These are phyloP conservation scores for Lepidium africanum DNA, from an alignment of 345 rosid genomes.

Conservation along the genomic window DNA sequence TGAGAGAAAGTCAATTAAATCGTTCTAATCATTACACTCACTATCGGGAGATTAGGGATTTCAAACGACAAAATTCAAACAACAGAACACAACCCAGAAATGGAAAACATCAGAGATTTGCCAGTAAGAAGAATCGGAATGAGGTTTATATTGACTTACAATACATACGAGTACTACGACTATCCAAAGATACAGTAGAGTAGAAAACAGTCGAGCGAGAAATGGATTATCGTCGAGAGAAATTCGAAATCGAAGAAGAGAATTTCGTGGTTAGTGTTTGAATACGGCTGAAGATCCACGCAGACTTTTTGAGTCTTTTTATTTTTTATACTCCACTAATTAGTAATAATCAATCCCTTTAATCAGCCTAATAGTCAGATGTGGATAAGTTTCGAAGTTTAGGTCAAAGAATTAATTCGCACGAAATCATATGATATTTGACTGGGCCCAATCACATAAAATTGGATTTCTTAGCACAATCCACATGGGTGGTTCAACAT, in stretches of 20 bases:
- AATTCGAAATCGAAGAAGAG: neutral
- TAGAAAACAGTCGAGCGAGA: neutral
- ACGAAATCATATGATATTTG: neutral
- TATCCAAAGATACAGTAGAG: neutral
- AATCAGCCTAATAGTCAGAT: neutral
- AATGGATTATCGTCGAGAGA: neutral
- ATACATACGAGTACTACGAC: neutral
- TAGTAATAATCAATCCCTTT: neutral
- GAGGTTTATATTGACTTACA: neutral
- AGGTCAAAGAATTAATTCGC: conserved; percentile 3
- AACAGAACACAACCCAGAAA: neutral
- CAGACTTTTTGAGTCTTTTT: conserved; percentile 1
- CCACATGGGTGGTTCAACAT: neutral
- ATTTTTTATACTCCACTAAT: neutral
- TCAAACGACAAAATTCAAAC: neutral
- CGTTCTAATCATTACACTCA: neutral
- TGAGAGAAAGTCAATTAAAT: neutral
- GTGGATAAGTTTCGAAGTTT: conserved; percentile 9
- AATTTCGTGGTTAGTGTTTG: neutral
- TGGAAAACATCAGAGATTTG: neutral
- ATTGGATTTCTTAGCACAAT: neutral
- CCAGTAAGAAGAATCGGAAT: neutral
- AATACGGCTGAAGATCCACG: conserved; percentile 23
- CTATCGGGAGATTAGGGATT: neutral
- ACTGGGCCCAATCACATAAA: neutral